Base-by-base conservation (phyloP, 345 rosid genomes). In the Pistacia atlantica region DNA sequence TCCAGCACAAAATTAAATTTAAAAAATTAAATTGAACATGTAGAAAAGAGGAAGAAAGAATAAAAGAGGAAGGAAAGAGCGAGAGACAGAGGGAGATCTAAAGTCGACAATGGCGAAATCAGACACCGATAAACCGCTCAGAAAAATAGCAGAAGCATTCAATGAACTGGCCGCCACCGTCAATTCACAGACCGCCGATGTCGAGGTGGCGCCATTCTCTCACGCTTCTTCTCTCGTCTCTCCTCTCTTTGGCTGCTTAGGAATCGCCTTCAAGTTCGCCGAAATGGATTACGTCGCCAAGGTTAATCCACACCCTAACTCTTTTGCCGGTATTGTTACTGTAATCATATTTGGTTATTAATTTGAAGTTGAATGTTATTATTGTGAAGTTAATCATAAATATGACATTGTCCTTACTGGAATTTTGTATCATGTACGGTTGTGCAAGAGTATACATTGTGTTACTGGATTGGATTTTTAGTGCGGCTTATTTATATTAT, bases 201-300 rank as follows among this genome's bases (percentile, higher is more conserved):
- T 96, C 14, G 91, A 91, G 20, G 82, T 92, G 48, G 91, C 88
- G n/a, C 82, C 89, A 1, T 90, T 95, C 82, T 93, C 98, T 31
- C 91, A 60, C 77, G 98, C 99, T 22, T 92, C 97, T 81, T 90
- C 99, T 42, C 80, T 90, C 20, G 98, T 96, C 18, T 96, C 99
- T 14, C 98, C 99, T 74, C 98, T 93, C 57, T 93, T 96, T 67
- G 93, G 93, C 35, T 92, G 97, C 82, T 80, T 96, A 25, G 98
- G 99, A 42, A 87, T 96, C 71, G 99, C 99, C 69, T 95, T 95
- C 85, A 96, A 93, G 86, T 96, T 96, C 75, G 99, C 97, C 0
- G 97, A 96, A 80, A 86, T 88, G 95, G 98, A 96, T 76, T 96
- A 92, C 55, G 97, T 93, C n/a, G 92, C 97, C 76, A 93, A 96